Evolutionary conservation across 2,329 filamentous ascomycete genomes (phyloP).

Genomic region (Raffaelea arxii): DNA sequence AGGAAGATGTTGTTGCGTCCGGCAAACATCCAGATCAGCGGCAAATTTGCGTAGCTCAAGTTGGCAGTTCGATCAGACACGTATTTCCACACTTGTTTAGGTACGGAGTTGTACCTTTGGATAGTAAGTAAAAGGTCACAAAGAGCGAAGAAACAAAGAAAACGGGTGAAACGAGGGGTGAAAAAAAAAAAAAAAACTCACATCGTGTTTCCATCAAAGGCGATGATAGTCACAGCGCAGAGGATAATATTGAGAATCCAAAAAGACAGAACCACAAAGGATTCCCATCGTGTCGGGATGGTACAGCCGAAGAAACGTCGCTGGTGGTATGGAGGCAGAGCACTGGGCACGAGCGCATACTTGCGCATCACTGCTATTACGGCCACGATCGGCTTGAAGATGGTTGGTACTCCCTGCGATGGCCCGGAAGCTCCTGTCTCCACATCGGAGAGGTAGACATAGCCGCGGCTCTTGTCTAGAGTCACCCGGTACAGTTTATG

Average conservation of each 20-base stretch:
- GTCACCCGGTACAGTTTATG: conserved; percentile 5
- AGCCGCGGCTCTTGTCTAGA: conserved; percentile 5
- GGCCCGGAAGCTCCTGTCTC: not conserved
- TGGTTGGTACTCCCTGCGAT: not conserved
- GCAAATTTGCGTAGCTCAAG: conserved; percentile 3
- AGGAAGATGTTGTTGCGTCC: conserved; percentile 57
- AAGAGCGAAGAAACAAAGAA: too few relatives aligned
- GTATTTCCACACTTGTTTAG: not conserved
- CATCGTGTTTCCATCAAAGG: conserved; percentile 2
- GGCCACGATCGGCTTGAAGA: not conserved
- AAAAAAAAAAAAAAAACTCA: too few relatives aligned
- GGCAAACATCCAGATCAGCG: conserved; percentile 36
- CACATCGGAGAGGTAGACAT: conserved; percentile 3
- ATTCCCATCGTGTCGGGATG: conserved; percentile 13
- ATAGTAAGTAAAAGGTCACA: too few relatives aligned
- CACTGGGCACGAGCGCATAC: conserved; percentile 10
- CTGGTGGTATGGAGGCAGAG: conserved; percentile 9
- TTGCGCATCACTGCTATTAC: conserved; percentile 4
- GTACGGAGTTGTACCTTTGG: not conserved
- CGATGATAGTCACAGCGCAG: not conserved
- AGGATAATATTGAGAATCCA: conserved; percentile 11
- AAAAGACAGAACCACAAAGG: conserved; percentile 10
- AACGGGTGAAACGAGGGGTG: too few relatives aligned
- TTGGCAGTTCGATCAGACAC: conserved; percentile 4
- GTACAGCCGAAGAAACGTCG: conserved; percentile 11